Conservation (phyloP, 2,329 filamentous ascomycete species). For the Sporothrix globosa region DNA sequence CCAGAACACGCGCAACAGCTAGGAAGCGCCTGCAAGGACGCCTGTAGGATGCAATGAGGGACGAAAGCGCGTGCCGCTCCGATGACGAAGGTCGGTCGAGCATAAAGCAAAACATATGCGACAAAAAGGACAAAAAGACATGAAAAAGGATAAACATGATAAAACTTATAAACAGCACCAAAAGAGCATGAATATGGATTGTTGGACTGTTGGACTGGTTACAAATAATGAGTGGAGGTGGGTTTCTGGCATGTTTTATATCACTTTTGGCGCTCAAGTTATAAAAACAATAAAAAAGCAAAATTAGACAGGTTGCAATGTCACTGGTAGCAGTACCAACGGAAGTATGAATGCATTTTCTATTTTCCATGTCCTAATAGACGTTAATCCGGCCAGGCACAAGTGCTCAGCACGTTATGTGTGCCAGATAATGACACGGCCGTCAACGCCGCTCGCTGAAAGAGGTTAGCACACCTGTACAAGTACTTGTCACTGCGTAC, state of each 20-base stretch:
- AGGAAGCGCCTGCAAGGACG: not conserved
- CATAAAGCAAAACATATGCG: not conserved
- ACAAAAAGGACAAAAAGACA: not conserved
- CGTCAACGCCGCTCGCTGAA: slow-evolving; percentile 78
- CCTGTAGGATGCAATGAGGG: not conserved
- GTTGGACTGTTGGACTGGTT: not conserved
- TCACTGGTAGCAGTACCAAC: not conserved
- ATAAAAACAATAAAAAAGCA: not conserved
- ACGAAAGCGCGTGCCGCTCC: not conserved
- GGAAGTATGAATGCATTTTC: not conserved
- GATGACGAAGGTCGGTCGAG: not conserved
- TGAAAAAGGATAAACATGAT: not conserved
- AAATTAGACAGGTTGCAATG: not conserved
- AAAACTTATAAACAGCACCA: not conserved
- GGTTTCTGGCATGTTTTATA: slow-evolving; percentile 9
- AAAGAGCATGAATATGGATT: slow-evolving; percentile 2
- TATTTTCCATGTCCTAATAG: not conserved
- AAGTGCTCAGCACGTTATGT: slow-evolving; percentile 46
- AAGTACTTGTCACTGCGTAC: not conserved
- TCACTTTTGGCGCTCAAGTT: slow-evolving; percentile 12
- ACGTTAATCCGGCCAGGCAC: not conserved
- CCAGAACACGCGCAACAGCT: slow-evolving; percentile 62
- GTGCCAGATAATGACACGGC: slow-evolving; percentile 78
- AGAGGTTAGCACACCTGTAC: slow-evolving; percentile 38
- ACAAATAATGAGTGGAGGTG: slow-evolving; percentile 4